phyloP scores from a whole-genome alignment of 1,284 basidiomycete genomes.

The Ceratobasidium sp. region DNA sequence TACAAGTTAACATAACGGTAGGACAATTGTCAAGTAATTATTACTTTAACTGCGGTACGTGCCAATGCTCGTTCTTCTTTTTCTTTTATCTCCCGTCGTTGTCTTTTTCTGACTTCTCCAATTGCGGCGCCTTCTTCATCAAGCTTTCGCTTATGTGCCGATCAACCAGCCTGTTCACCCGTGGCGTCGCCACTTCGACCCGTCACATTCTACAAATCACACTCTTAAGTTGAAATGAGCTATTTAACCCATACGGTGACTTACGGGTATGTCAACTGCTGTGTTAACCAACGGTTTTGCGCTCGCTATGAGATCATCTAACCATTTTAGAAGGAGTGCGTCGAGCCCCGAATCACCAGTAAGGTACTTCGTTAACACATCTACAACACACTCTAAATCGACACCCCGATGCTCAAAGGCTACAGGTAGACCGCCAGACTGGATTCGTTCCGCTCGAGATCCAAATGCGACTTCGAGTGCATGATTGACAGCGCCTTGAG shows the following conservation, averaged over 20 bases:
- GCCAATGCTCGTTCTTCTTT: neutral
- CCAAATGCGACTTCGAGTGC: conserved; percentile 4
- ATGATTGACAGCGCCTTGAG: conserved; percentile 25
- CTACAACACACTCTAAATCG: conserved; percentile 16
- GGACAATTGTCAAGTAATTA: too few relatives aligned
- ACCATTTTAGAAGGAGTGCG: conserved; percentile 24
- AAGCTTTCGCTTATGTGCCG: neutral
- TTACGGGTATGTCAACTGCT: neutral
- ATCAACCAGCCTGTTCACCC: too few relatives aligned
- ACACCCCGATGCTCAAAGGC: conserved; percentile 4
- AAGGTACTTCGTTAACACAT: conserved; percentile 8
- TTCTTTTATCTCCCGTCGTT: neutral
- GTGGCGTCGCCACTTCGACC: too few relatives aligned
- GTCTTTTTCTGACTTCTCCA: neutral
- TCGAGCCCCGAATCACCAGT: neutral
- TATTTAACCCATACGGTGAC: neutral
- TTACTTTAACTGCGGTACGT: neutral
- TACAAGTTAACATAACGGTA: too few relatives aligned
- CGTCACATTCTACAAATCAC: too few relatives aligned
- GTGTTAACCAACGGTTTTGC: neutral
- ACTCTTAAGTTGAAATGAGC: too few relatives aligned
- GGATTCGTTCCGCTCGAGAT: neutral
- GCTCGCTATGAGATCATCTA: conserved; percentile 18
- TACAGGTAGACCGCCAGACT: neutral
- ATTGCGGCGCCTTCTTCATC: neutral